Evolutionary conservation across 2,329 filamentous ascomycete species (phyloP).

Genomic region (Didymosphaeria variabile): DNA sequence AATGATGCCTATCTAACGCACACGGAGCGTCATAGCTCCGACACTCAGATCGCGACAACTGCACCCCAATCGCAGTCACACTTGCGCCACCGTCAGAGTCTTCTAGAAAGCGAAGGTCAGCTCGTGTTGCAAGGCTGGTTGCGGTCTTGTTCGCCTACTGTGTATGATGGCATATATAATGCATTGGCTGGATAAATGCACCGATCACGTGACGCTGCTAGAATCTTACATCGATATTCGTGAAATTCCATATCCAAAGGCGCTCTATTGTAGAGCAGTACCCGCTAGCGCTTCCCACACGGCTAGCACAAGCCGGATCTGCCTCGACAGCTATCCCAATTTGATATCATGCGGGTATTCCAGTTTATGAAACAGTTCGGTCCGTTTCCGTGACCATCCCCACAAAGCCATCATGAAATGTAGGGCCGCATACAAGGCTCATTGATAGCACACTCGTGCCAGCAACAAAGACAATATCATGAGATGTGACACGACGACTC

Average conservation of each 20-base stretch:
- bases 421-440: background rate
- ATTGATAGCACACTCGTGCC: background rate
- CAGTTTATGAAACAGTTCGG: background rate
- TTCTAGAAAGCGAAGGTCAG: background rate
- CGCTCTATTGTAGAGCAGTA: background rate
- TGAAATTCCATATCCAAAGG: background rate
- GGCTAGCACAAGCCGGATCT: background rate
- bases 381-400: background rate
- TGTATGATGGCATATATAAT: too few species aligned
- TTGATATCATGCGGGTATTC: background rate
- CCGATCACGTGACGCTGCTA: too few species aligned
- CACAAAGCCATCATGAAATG: background rate
- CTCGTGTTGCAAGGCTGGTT: background rate
- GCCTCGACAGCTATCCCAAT: background rate
- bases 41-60: background rate
- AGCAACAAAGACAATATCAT: too few species aligned
- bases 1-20: conserved; percentile 6
- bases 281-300: background rate
- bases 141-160: too few species aligned
- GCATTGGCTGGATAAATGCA: too few species aligned
- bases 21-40: conserved; percentile 6
- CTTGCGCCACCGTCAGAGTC: background rate
- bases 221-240: background rate
- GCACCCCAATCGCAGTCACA: background rate
- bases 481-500: conserved; percentile 2